phyloP scores from a whole-genome alignment of 495 filamentous ascomycete genomes.

The Penicillium mononematosum region DNA sequence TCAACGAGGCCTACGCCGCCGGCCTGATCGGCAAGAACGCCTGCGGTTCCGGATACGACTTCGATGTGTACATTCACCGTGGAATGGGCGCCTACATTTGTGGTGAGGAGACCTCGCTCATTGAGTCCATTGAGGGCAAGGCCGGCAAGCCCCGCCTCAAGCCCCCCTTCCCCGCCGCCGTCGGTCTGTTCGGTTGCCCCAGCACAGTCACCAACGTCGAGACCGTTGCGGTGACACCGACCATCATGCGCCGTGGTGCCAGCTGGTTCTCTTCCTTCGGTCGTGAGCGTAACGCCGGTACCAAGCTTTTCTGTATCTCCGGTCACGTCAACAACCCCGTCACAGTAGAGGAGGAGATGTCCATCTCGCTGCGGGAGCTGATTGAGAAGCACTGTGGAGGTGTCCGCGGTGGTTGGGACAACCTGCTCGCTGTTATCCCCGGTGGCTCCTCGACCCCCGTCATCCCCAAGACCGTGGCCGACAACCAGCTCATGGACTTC shows the following conservation, averaged over 20 bases:
- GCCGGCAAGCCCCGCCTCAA: slow-evolving; percentile 97
- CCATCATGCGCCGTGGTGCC: slow-evolving; percentile 88
- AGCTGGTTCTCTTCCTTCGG: slow-evolving; percentile 92
- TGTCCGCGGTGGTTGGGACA: slow-evolving; percentile 96
- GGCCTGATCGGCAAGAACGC: slow-evolving; percentile 97
- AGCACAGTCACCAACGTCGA: slow-evolving; percentile 98
- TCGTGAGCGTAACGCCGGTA: slow-evolving; percentile 91
- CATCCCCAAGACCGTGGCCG: slow-evolving; percentile 80
- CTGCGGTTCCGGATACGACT: slow-evolving; percentile 94
- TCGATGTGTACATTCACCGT: slow-evolving; percentile 94
- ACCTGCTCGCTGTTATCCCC: slow-evolving; percentile 90
- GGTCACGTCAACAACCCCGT: slow-evolving; percentile 98
- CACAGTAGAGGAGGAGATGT: slow-evolving; percentile 99
- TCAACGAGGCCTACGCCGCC: slow-evolving; percentile 93
- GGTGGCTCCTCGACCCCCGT: slow-evolving; percentile 96
- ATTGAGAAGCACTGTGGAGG: slow-evolving; percentile 98
- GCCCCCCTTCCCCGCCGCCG: slow-evolving; percentile 95
- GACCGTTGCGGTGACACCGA: slow-evolving; percentile 91
- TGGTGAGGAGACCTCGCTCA: slow-evolving; percentile 95
- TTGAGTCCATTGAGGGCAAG: slow-evolving; percentile 97
- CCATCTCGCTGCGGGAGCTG: slow-evolving; percentile 86
- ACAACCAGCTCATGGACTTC: slow-evolving; percentile 98
- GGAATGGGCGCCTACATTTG: slow-evolving; percentile 98
- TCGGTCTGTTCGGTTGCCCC: slow-evolving; percentile 96
- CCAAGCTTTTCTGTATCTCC: slow-evolving; percentile 98